Evolutionary conservation across 345 rosid species (phyloP).

Genomic region (Euphorbia peplus): DNA sequence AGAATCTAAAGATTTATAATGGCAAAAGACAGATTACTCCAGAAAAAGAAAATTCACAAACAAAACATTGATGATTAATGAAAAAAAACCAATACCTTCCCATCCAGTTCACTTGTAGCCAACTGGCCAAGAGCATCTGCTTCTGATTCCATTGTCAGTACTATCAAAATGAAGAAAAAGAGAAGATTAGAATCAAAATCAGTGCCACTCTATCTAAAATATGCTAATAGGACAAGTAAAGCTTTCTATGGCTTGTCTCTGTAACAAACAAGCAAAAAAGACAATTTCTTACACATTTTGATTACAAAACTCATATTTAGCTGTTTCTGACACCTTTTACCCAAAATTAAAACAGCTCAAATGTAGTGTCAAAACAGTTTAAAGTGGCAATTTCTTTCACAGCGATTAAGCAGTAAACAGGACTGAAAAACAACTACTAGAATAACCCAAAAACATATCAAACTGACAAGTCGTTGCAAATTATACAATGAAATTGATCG

Average conservation of each 20-base stretch:
- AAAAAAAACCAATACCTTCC: conserved; percentile 43
- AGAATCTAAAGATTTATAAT: not conserved
- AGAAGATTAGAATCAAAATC: conserved; percentile 3
- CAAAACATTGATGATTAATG: not conserved
- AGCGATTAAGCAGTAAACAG: not conserved
- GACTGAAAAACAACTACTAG: not conserved
- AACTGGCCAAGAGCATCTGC: conserved; percentile 68
- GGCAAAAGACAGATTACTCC: not conserved
- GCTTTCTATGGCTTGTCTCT: not conserved
- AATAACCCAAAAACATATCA: not conserved
- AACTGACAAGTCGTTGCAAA: not conserved
- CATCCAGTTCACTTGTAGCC: conserved; percentile 62
- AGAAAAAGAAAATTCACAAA: conserved; percentile 2
- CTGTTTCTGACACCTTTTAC: not conserved
- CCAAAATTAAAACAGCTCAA: not conserved
- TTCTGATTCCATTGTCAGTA: conserved; percentile 71
- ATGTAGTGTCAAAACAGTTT: not conserved
- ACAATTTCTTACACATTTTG: not conserved
- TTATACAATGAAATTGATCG: not conserved
- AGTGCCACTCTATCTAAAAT: not conserved
- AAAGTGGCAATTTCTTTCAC: not conserved
- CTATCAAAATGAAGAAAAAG: conserved; percentile 19
- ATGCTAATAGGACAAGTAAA: not conserved
- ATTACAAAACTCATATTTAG: not conserved
- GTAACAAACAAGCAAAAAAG: not conserved